Evolutionary conservation across 2,329 filamentous ascomycete species (phyloP).

Genomic region (Drechmeria coniospora): DNA sequence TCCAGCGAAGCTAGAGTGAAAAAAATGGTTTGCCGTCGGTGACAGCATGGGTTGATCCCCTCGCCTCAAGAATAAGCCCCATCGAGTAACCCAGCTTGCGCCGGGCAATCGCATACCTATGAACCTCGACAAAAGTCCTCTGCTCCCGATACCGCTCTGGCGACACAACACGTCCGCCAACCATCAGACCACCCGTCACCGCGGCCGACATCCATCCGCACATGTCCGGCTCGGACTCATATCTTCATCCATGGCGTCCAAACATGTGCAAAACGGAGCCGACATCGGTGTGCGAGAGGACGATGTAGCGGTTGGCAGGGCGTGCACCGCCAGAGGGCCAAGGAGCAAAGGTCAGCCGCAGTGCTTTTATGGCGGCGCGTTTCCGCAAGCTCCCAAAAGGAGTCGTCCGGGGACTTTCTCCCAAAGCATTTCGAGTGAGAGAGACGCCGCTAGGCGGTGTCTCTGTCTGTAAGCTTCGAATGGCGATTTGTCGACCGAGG

Average conservation of each 20-base stretch:
- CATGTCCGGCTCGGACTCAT: conserved; percentile 50
- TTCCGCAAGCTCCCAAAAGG: conserved; percentile 52
- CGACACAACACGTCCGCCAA: conserved; percentile 32
- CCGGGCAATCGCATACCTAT: conserved; percentile 97
- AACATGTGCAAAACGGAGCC: conserved; percentile 20
- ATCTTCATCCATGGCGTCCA: conserved; percentile 65
- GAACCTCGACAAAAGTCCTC: conserved; percentile 72
- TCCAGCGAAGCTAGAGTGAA: conserved; percentile 26
- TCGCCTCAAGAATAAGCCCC: conserved; percentile 99
- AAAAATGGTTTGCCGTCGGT: conserved; percentile 12
- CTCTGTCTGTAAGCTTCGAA: conserved; percentile 97
- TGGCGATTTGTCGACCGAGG: conserved; percentile 99
- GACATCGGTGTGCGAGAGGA: conserved; percentile 4
- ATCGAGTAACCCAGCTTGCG: conserved; percentile 78
- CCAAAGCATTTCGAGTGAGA: conserved; percentile 58
- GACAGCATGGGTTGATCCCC: conserved; percentile 37
- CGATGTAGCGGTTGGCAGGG: conserved; percentile 32
- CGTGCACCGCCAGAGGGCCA: conserved; percentile 29
- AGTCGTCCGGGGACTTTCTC: conserved; percentile 99
- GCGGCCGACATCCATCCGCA: conserved; percentile 5
- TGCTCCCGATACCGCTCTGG: conserved; percentile 28
- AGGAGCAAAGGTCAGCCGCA: conserved; percentile 67
- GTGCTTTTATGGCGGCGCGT: conserved; percentile 99
- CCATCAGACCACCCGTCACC: conserved; percentile 18
- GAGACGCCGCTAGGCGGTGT: conserved; percentile 20